Base-by-base conservation (phyloP, 1,284 basidiomycete genomes). In the Boletus sp. region DNA sequence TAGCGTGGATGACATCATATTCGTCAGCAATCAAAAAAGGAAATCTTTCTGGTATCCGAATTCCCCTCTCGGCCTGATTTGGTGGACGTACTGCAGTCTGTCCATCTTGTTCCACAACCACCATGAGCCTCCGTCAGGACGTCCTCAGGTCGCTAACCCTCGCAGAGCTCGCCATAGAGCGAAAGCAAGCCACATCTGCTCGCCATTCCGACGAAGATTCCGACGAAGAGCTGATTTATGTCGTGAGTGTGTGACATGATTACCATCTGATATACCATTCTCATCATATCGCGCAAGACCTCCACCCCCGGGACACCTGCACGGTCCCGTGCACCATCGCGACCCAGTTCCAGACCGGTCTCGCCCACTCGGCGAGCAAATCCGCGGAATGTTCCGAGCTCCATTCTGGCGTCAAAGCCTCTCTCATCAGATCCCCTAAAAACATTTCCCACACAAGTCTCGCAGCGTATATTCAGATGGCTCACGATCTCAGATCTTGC, bases 401-500 rank as follows among this genome's bases (percentile, higher is more conserved):
- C 49, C 1, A 18, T 46, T 7, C 74, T 43, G 68, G 75, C 39
- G 69, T 63, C 70, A 39, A 66, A 64, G 43, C 71, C 65, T 51
- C 68, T 68, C 18, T 63, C 71, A n/a, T 69, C 63, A 18, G 91
- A 92, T 68, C 86, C 86, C 0, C 78, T 96, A 12, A 83, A 82
- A 58, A 80, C 77, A 1, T 80, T 96, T 48, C 90, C 91, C 2
- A 94, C 92, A 2, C 88, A 92, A 61, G 66, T 94, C 13, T 85
- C 87, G 0, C 92, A 94, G 65, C 77, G 82, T 29, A 84, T 95
- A 56, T 94, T 96, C 69, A 73, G 82, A 3, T 74, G 75, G 57
- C 77, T 96, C 5, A 74, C 82, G n/a, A 76, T 90, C 42, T 74
- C 74, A 54, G 84, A 91, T 55, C 81, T 96, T 35, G 87, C 89